phyloP scores from a whole-genome alignment of 2,329 filamentous ascomycete genomes.

The Hansfordia pulvinata region DNA sequence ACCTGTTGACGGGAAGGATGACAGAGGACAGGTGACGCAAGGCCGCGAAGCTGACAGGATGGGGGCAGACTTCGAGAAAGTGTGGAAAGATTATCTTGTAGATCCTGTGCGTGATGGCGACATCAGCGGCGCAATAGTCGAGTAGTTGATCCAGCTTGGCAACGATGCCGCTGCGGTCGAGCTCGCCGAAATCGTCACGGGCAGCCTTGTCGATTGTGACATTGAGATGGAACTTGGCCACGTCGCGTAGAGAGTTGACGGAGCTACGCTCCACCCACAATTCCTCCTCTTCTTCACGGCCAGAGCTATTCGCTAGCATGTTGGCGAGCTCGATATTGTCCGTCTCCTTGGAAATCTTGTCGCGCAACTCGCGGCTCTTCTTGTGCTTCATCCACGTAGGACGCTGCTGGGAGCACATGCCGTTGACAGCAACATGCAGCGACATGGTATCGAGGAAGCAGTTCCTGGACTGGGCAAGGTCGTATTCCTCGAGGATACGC shows the following conservation, averaged over 20 bases:
- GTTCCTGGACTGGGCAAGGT: constrained; percentile 67
- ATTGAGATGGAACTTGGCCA: constrained; percentile 91
- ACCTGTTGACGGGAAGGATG: constrained; percentile 77
- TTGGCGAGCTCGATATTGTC: constrained; percentile 57
- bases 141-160: constrained; percentile 68
- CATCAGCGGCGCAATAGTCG: constrained; percentile 91
- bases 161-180: constrained; percentile 58
- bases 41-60: constrained; percentile 93
- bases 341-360: constrained; percentile 61
- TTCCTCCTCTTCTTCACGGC: constrained; percentile 79
- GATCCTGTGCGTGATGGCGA: constrained; percentile 84
- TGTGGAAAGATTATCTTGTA: constrained; percentile 87
- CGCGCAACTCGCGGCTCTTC: constrained; percentile 74
- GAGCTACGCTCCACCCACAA: constrained; percentile 92
- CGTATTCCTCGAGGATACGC: constrained; percentile 79
- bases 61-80: constrained; percentile 81
- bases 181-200: constrained; percentile 74
- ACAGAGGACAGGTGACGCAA: constrained; percentile 86
- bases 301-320: constrained; percentile 52
- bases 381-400: constrained; percentile 97
- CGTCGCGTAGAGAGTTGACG: constrained; percentile 86
- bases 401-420: constrained; percentile 94
- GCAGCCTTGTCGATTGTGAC: constrained; percentile 82
- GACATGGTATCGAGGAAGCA: constrained; percentile 97
- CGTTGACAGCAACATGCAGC: constrained; percentile 91